These are phyloP conservation scores for Cucurbita moschata DNA, from an alignment of 306 rosid species.

Conservation along the genomic window DNA sequence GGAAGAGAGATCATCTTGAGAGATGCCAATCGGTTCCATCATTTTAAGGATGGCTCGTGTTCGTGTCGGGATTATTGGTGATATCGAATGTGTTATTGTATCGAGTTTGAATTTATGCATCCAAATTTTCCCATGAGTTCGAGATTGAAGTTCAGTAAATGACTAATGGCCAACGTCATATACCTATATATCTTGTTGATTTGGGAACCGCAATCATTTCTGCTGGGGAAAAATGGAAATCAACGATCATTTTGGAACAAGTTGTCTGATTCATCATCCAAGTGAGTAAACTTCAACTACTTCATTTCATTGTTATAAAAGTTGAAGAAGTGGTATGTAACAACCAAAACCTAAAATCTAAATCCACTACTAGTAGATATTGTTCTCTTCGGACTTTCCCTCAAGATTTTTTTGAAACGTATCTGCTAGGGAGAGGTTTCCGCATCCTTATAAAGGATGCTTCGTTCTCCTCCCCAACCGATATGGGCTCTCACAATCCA, in stretches of 20 bases:
- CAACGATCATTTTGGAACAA: background rate
- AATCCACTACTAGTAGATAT: too few species aligned
- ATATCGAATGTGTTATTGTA: background rate
- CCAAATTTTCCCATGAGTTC: background rate
- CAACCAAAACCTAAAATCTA: too few species aligned
- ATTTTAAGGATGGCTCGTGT: constrained; percentile 17
- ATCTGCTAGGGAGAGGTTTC: too few species aligned
- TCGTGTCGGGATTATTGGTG: constrained; percentile 20
- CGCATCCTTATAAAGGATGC: too few species aligned
- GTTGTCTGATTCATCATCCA: background rate
- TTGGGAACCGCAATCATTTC: background rate
- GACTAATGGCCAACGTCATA: background rate
- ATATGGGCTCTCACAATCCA: too few species aligned
- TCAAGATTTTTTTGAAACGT: too few species aligned
- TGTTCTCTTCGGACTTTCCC: too few species aligned
- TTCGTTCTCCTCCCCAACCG: too few species aligned
- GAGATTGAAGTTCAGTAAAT: background rate
- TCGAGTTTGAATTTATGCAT: background rate
- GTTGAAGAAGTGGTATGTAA: too few species aligned
- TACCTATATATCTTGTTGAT: background rate
- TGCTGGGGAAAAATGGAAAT: background rate
- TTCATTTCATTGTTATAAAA: too few species aligned
- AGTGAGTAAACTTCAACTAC: background rate
- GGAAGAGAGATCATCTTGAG: constrained; percentile 12
- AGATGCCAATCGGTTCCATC: constrained; percentile 19